phyloP scores from a whole-genome alignment of 2,329 filamentous ascomycete genomes.

The Immersiporthe knoxdaviesiana region DNA sequence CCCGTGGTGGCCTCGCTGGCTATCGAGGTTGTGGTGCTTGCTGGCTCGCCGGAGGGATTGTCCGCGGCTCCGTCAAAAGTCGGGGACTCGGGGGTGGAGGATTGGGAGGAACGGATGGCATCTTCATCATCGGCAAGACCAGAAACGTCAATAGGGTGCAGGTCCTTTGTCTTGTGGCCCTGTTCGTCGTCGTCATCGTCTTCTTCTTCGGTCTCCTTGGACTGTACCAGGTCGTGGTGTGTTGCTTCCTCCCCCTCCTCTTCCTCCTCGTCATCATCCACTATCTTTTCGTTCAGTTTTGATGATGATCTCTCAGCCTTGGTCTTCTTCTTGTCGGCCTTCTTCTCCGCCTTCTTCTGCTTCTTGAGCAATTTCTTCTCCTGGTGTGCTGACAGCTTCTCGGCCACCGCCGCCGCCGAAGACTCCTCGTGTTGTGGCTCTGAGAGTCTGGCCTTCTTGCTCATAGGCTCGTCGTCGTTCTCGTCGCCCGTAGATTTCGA shows the following conservation, averaged over 20 bases:
- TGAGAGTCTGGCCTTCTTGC: slow-evolving; percentile 58
- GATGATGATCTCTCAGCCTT: slow-evolving; percentile 28
- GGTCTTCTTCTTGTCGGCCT: slow-evolving; percentile 33
- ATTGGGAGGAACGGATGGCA: slow-evolving; percentile 44
- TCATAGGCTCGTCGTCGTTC: slow-evolving; percentile 48
- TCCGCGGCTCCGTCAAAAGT: slow-evolving; percentile 57
- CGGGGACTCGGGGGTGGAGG: slow-evolving; percentile 61
- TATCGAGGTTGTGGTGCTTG: slow-evolving; percentile 67
- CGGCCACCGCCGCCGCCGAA: slow-evolving; percentile 33
- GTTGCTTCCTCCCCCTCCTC: slow-evolving; percentile 35
- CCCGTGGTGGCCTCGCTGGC: slow-evolving; percentile 62
- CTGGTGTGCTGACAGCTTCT: slow-evolving; percentile 28
- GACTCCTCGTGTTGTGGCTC: slow-evolving; percentile 32
- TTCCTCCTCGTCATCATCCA: slow-evolving; percentile 35
- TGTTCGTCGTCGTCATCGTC: slow-evolving; percentile 38
- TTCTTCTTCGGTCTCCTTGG: slow-evolving; percentile 37
- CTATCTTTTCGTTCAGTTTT: background rate
- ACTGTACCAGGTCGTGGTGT: slow-evolving; percentile 27
- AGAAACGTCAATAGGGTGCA: slow-evolving; percentile 50
- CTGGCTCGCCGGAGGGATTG: slow-evolving; percentile 48
- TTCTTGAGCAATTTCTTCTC: slow-evolving; percentile 29
- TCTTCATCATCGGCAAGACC: slow-evolving; percentile 53
- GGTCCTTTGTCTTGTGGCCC: slow-evolving; percentile 36
- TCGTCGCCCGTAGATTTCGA: slow-evolving; percentile 42
- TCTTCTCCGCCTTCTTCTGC: slow-evolving; percentile 35